Evolutionary conservation across 192 early-diverging fungal genomes (phyloP).

Genomic region (Backusella australiensis): DNA sequence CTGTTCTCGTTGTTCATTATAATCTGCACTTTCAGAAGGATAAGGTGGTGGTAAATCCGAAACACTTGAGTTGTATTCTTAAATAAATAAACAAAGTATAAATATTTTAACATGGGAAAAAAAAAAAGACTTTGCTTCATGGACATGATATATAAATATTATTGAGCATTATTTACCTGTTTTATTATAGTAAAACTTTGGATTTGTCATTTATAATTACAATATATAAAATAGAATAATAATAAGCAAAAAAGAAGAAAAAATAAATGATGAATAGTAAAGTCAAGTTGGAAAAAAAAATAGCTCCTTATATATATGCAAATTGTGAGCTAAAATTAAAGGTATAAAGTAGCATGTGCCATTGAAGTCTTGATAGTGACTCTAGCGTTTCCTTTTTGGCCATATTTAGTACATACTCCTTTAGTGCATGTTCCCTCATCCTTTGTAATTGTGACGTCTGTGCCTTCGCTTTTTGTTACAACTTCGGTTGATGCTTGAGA

Average conservation of each 20-base stretch:
- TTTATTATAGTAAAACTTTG: background rate
- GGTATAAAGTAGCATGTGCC: background rate
- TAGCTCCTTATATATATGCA: background rate
- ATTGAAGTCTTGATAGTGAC: constrained; percentile 3
- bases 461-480: background rate
- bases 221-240: background rate
- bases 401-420: background rate
- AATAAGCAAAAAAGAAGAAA: background rate
- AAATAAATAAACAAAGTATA: background rate
- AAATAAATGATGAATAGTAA: background rate
- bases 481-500: background rate
- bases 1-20: background rate
- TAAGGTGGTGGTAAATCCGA: constrained; percentile 6
- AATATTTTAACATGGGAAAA: background rate
- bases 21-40: background rate
- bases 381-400: background rate
- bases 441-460: background rate
- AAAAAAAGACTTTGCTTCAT: background rate
- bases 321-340: constrained; percentile 8
- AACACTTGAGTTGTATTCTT: background rate
- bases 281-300: background rate
- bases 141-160: background rate
- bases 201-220: background rate
- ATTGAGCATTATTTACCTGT: background rate
- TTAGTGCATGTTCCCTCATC: background rate